Conservation (phyloP, 225 moss, liverwort and hornwort genomes). For the Neckera pumila region DNA sequence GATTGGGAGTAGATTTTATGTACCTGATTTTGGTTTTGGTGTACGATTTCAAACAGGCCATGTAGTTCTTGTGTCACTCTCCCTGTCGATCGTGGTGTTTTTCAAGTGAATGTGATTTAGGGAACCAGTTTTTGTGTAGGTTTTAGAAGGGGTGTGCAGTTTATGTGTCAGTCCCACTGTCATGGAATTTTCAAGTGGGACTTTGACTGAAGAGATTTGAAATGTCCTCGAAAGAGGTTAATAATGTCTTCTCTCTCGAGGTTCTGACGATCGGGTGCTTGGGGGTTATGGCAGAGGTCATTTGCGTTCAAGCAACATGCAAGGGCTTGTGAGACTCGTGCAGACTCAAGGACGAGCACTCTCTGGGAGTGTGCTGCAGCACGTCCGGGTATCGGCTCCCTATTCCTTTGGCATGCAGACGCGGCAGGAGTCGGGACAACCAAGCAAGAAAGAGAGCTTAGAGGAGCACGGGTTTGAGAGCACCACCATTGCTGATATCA, state of each 20-base stretch:
- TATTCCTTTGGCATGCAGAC: constrained; percentile 5
- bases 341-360: constrained; percentile 30
- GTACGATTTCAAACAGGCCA: neutral
- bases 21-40: neutral
- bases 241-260: neutral
- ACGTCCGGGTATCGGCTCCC: constrained; percentile 32
- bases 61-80: neutral
- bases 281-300: neutral
- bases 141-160: neutral
- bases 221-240: neutral
- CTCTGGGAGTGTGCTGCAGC: constrained; percentile 52
- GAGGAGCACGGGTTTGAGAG: constrained; percentile 93
- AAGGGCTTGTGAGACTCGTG: constrained; percentile 55
- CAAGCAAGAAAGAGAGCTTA: constrained; percentile 29
- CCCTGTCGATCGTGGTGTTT: neutral
- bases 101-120: neutral
- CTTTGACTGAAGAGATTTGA: neutral
- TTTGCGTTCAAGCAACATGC: constrained; percentile 39
- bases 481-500: constrained; percentile 75
- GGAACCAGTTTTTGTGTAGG: neutral
- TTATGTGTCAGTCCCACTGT: neutral
- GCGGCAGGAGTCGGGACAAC: constrained; percentile 31
- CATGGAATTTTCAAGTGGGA: neutral
- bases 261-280: neutral
- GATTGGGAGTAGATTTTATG: neutral